Evolutionary conservation across 257 asterid species (phyloP).

Genomic region (Capsicum rhomboideum): DNA sequence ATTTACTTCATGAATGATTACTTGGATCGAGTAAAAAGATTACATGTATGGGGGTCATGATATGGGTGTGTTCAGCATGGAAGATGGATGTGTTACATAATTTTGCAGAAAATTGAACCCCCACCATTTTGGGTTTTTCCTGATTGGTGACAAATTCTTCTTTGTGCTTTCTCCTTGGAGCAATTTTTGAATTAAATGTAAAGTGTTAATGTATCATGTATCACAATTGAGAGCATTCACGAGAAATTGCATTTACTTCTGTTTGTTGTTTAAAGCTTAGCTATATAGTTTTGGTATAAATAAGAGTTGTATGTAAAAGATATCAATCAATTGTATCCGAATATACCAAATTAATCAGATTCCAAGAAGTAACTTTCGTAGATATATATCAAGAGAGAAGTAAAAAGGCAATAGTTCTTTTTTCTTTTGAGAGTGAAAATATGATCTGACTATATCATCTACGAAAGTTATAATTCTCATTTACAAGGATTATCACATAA

Average conservation of each 20-base stretch:
- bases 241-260: no score
- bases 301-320: no score
- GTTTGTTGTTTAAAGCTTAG: background rate
- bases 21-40: slow-evolving; percentile 24
- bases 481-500: no score
- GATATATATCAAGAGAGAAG: background rate
- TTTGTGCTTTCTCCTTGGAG: background rate
- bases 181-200: background rate
- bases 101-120: slow-evolving; percentile 11
- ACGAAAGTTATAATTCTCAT: background rate
- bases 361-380: no score
- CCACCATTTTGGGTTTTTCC: slow-evolving; percentile 25
- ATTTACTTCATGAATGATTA: slow-evolving; percentile 36
- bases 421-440: no score
- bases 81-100: slow-evolving; percentile 3
- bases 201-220: background rate
- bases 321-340: no score
- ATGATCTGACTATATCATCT: no score
- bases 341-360: no score
- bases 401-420: no score
- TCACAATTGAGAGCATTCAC: no score
- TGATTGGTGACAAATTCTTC: background rate
- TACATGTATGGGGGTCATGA: slow-evolving; percentile 36
- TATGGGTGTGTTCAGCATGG: slow-evolving; percentile 16
- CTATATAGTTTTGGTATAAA: no score